phyloP scores from a whole-genome alignment of 1,284 basidiomycete genomes.

The Malassezia caprae region DNA sequence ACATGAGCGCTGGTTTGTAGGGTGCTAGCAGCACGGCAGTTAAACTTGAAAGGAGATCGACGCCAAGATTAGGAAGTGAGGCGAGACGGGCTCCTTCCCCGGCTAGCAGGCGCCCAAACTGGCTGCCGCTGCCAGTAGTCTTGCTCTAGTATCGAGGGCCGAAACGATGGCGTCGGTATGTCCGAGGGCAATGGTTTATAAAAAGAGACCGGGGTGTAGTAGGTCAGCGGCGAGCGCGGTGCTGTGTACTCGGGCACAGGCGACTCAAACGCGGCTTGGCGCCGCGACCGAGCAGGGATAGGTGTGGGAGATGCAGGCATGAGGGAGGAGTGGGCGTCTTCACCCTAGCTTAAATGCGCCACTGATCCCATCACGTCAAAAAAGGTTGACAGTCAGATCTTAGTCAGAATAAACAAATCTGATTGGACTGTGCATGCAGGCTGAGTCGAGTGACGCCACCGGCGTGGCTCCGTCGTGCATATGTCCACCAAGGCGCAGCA shows the following conservation, averaged over 20 bases:
- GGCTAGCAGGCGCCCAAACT: neutral
- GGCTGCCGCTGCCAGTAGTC: neutral
- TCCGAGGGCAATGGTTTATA: neutral
- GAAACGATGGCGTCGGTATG: neutral
- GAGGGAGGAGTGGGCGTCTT: neutral
- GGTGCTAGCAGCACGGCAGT: too few relatives aligned
- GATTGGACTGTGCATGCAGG: neutral
- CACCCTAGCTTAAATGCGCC: neutral
- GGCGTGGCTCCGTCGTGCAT: neutral
- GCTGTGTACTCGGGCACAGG: neutral
- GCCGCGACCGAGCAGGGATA: neutral
- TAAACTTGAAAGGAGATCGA: too few relatives aligned
- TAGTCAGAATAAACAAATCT: slow-evolving; percentile 26
- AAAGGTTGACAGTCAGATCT: slow-evolving; percentile 18
- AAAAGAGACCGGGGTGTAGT: neutral
- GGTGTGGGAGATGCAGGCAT: neutral
- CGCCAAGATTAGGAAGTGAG: neutral
- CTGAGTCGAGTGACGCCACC: neutral
- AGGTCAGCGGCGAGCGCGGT: neutral
- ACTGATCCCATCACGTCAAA: neutral
- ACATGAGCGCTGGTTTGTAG: too few relatives aligned
- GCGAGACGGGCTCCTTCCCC: neutral
- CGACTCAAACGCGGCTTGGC: neutral
- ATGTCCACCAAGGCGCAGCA: neutral
- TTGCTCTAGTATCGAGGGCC: neutral